A percentile compares a stretch with the other conserved stretches of the same genome.
These are phyloP conservation scores for Fraxinus dipetala DNA, from an alignment of 305 asterid genomes.

Conservation along the genomic window DNA sequence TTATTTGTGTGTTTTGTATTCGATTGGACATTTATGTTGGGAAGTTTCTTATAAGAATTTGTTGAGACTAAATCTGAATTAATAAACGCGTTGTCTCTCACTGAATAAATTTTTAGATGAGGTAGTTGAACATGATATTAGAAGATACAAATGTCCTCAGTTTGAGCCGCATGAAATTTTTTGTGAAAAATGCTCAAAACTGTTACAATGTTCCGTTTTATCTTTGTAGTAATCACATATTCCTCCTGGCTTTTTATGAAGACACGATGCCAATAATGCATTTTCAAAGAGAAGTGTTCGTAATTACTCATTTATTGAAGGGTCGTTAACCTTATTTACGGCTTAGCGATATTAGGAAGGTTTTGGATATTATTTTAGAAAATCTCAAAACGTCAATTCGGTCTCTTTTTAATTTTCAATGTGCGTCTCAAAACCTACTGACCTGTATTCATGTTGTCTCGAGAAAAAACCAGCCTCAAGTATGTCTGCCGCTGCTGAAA, in stretches of 20 bases:
- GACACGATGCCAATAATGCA: background rate
- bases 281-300: background rate
- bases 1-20: background rate
- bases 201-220: background rate
- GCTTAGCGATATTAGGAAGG: background rate
- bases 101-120: background rate
- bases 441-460: constrained; percentile 11
- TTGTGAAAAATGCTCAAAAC: background rate
- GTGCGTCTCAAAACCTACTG: background rate
- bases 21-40: background rate
- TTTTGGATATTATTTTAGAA: background rate
- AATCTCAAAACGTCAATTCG: background rate
- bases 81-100: background rate
- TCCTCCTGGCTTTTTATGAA: background rate
- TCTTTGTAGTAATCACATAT: background rate
- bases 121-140: background rate
- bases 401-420: background rate
- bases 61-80: background rate
- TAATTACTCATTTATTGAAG: background rate
- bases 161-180: background rate
- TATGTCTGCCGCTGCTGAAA: constrained; percentile 60
- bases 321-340: background rate
- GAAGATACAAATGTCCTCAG: background rate
- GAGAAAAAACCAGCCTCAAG: constrained; percentile 47
- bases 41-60: background rate